A percentile compares a stretch with the other conserved stretches of the same genome.
phyloP scores from a whole-genome alignment of 805 yeast genomes.

The Saccharomyces paradoxus region DNA sequence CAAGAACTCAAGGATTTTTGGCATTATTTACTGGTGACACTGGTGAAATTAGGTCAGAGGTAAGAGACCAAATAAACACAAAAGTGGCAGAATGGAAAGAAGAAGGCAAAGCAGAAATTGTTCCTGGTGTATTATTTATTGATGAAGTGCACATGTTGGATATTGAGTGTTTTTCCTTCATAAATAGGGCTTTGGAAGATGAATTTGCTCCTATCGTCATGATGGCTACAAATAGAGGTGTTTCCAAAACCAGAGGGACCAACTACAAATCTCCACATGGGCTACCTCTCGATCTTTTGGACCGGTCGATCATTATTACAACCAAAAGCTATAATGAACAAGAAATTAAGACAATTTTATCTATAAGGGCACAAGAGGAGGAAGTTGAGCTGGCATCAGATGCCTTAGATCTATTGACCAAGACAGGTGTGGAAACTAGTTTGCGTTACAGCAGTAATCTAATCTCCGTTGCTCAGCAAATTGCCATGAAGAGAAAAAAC shows the following conservation, averaged over 20 bases:
- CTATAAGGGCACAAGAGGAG: slow-evolving; percentile 89
- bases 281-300: slow-evolving; percentile 89
- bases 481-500: slow-evolving; percentile 72
- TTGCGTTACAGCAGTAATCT: slow-evolving; percentile 88
- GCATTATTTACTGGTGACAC: slow-evolving; percentile 95
- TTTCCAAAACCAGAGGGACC: slow-evolving; percentile 89
- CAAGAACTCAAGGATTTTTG: slow-evolving; percentile 94
- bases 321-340: slow-evolving; percentile 70
- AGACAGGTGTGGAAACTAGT: slow-evolving; percentile 83
- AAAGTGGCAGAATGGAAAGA: slow-evolving; percentile 98
- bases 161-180: slow-evolving; percentile 89
- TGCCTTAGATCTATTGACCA: slow-evolving; percentile 79
- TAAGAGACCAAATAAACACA: slow-evolving; percentile 91
- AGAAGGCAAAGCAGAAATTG: slow-evolving; percentile 96
- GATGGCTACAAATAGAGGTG: slow-evolving; percentile 96
- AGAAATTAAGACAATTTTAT: slow-evolving; percentile 77
- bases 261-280: slow-evolving; percentile 94
- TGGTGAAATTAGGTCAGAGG: slow-evolving; percentile 93
- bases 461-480: slow-evolving; percentile 81
- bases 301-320: slow-evolving; percentile 86
- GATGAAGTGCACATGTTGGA: slow-evolving; percentile 99
- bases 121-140: slow-evolving; percentile 94
- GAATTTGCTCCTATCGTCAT: slow-evolving; percentile 95
- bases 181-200: slow-evolving; percentile 93
- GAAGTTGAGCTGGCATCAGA: slow-evolving; percentile 78